Evolutionary conservation across 805 yeast genomes (phyloP), one percentile per base, ranked within the genome.

Genomic region (Wickerhamiella lipophila): DNA sequence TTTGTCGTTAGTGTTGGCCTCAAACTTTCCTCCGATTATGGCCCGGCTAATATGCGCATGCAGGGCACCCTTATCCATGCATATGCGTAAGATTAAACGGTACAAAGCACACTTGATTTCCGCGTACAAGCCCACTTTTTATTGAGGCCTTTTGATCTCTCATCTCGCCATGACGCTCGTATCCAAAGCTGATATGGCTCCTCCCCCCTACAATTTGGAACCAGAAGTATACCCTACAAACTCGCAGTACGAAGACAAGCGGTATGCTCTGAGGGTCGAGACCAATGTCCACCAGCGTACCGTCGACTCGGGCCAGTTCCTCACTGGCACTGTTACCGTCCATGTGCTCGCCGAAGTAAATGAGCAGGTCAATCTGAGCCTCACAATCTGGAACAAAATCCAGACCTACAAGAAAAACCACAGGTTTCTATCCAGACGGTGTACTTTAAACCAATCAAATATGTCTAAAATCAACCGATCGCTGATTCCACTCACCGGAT

Each of bases 291-390:
- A 36, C 27, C 48, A 45, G 25, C 48, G 48, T 13, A 35, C 18
- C 9, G 42, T 45, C 13, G 48, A 45, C 25, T 29, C 42, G 11
- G 48, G 48, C 22, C 42, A 45, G 27, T 45, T 45, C 26, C 21
- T 45, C 8, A 45, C 48, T n/a, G 48, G 48, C 26, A 45, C 48
- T 4, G 48, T 36, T 18, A 34, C 34, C 11, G 36, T 45, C 19
- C 42, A 36, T 7, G 42, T 36, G 9, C 23, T 45, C 8, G n/a
- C 18, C 21, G 12, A 39, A 3, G 35, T 45, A 15, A 29, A 36
- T 1, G 21, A 45, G 12, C 26, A 25, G 12, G 36, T 36, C 25
- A 36, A 23, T 13, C 19, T 45, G 29, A 45, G 29, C 42, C 34
- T 45, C 26, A 45, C 48, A 2, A 23, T 45, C 7, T 45, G 48